A percentile compares a stretch with the other conserved stretches of the same genome.
phyloP scores from a whole-genome alignment of 805 yeast genomes.

The Myxozyma sirexii region DNA sequence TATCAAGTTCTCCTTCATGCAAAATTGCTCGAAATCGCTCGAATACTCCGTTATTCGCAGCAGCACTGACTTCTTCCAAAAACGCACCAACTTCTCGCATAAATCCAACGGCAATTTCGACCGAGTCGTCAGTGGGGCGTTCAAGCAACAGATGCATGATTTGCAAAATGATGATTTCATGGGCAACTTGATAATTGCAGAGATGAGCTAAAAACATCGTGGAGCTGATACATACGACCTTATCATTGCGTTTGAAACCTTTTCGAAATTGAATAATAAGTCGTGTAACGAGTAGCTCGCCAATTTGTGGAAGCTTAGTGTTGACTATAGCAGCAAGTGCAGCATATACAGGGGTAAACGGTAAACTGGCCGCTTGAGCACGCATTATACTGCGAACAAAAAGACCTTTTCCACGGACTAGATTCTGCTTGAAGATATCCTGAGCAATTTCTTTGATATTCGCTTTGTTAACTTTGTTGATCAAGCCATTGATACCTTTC shows the following conservation, averaged over 20 bases:
- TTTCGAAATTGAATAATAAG: slow-evolving; percentile 61
- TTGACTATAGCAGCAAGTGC: slow-evolving; percentile 62
- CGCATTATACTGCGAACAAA: slow-evolving; percentile 61
- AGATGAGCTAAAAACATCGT: slow-evolving; percentile 61
- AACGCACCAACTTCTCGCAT: slow-evolving; percentile 57
- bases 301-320: slow-evolving; percentile 69
- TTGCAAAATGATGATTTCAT: slow-evolving; percentile 58
- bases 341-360: slow-evolving; percentile 56
- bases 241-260: slow-evolving; percentile 53
- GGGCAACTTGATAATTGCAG: slow-evolving; percentile 62
- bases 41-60: slow-evolving; percentile 54
- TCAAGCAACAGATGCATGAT: slow-evolving; percentile 52
- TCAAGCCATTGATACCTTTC: slow-evolving; percentile 50
- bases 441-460: slow-evolving; percentile 55
- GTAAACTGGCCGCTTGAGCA: slow-evolving; percentile 50
- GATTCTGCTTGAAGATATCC: slow-evolving; percentile 58
- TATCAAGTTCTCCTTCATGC: slow-evolving; percentile 54
- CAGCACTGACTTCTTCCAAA: slow-evolving; percentile 49
- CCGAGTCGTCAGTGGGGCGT: slow-evolving; percentile 56
- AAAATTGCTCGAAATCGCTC: slow-evolving; percentile 64
- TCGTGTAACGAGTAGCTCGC: slow-evolving; percentile 57
- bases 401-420: slow-evolving; percentile 63
- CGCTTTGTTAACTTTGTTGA: slow-evolving; percentile 50
- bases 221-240: slow-evolving; percentile 48
- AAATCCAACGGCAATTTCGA: slow-evolving; percentile 57